Evolutionary conservation across 495 filamentous ascomycete genomes (phyloP), one percentile per base, ranked within the genome.

Genomic region (Talaromyces adpressus): DNA sequence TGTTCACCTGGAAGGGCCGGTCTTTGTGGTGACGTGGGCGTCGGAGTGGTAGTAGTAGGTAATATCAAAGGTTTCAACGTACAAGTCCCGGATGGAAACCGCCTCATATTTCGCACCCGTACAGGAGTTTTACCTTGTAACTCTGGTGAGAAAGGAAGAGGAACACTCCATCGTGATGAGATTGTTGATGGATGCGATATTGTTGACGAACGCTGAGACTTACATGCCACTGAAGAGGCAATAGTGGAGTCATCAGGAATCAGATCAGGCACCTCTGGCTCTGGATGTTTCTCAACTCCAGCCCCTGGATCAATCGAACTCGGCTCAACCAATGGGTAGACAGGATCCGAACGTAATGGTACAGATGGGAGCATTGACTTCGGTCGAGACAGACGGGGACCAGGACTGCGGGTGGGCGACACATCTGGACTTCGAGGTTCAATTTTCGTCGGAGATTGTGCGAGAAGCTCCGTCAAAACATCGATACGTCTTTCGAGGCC

Each of bases 391-490:
- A 66, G 57, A 29, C 62, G 57, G 8, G 56, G 62, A 22, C 62
- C 65, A 30, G 53, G 53, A 12, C 62, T 61, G n/a, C 62, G 56
- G 29, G 57, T 34, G 3, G 65, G 62, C 32, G 54, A 64, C 16
- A 63, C n/a, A 11, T 64, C 49, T 22, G 61, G 61, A 18, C 29
- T 63, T 4, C 61, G 61, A 22, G 57, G n/a, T 34, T 64, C 57
- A 25, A 53, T 12, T 16, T 49, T 61, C 8, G 47, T 59, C 2
- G 62, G 65, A 25, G 65, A 64, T 39, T 66, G 62, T 5, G 65
- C 65, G 6, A 66, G 65, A 3, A 66, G 57, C 45, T 64, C 29
- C 18, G 65, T 66, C 56, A 66, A 61, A 5, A 66, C 62, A 63
- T 66, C 65, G n/a, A 66, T 49, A 23, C 65, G 53, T 25, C 65